These are phyloP conservation scores for Ajuga chamaepitys DNA, from an alignment of 257 asterid species.

Conservation along the genomic window DNA sequence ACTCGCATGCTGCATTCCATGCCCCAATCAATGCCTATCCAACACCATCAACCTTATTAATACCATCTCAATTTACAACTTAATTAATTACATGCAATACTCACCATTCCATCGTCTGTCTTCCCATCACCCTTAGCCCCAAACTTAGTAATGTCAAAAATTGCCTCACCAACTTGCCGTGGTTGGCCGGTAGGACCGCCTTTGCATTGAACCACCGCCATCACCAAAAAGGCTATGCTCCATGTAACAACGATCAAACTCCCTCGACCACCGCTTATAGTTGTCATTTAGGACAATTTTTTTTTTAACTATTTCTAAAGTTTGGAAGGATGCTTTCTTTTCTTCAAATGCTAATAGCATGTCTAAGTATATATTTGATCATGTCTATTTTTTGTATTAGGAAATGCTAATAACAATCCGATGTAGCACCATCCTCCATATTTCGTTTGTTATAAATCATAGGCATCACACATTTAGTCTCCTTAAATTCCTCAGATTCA, in stretches of 20 bases:
- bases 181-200: neutral
- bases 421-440: too few species aligned
- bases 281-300: constrained; percentile 19
- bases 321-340: neutral
- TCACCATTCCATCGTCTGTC: constrained; percentile 35
- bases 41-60: too few species aligned
- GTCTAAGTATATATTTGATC: neutral
- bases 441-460: neutral
- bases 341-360: neutral
- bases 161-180: constrained; percentile 28
- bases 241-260: neutral
- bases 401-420: too few species aligned
- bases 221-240: constrained; percentile 8
- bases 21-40: constrained; percentile 20
- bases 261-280: neutral
- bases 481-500: constrained; percentile 9
- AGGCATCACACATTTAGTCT: neutral
- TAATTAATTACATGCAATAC: too few species aligned
- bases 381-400: too few species aligned
- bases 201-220: neutral
- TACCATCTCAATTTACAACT: too few species aligned
- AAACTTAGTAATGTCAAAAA: constrained; percentile 50
- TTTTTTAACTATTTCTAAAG: neutral
- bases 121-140: constrained; percentile 52
- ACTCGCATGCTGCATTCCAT: constrained; percentile 59